phyloP scores from a whole-genome alignment of 345 rosid species.

The Trapa bicornis region DNA sequence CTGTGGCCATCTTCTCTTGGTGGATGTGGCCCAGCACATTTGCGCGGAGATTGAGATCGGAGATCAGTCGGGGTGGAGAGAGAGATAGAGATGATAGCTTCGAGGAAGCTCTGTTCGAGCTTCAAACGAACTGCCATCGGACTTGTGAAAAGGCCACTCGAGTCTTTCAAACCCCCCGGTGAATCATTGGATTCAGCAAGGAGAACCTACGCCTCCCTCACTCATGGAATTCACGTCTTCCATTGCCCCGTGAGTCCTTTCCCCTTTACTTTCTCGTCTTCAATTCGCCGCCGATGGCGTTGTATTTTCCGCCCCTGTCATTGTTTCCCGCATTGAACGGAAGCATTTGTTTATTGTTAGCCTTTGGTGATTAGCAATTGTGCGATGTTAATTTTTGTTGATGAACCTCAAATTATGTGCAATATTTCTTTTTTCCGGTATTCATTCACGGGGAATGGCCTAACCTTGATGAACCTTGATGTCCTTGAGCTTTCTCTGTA shows the following conservation, averaged over 20 bases:
- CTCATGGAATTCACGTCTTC: slow-evolving; percentile 82
- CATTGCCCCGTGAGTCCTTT: slow-evolving; percentile 64
- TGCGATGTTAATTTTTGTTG: not conserved
- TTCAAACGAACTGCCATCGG: slow-evolving; percentile 7
- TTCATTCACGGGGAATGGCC: not conserved
- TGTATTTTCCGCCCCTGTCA: not conserved
- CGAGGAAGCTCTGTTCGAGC: slow-evolving; percentile 6
- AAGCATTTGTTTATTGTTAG: no score
- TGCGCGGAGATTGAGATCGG: not conserved
- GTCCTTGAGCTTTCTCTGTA: not conserved
- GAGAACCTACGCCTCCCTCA: slow-evolving; percentile 33
- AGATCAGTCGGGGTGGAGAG: not conserved
- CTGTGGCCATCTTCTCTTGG: not conserved
- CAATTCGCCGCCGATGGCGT: not conserved
- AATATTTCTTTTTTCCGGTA: no score
- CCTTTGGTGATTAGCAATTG: no score
- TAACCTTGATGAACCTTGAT: not conserved
- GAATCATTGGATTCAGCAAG: slow-evolving; percentile 33
- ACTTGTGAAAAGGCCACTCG: slow-evolving; percentile 41
- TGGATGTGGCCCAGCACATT: not conserved
- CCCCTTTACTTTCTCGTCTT: not conserved
- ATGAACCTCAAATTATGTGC: no score
- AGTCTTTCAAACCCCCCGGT: slow-evolving; percentile 28
- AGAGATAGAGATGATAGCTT: slow-evolving; percentile 7
- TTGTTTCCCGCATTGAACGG: not conserved